These are phyloP conservation scores for Suillus clintonianus DNA, from an alignment of 768 basidiomycete species.

Conservation along the genomic window DNA sequence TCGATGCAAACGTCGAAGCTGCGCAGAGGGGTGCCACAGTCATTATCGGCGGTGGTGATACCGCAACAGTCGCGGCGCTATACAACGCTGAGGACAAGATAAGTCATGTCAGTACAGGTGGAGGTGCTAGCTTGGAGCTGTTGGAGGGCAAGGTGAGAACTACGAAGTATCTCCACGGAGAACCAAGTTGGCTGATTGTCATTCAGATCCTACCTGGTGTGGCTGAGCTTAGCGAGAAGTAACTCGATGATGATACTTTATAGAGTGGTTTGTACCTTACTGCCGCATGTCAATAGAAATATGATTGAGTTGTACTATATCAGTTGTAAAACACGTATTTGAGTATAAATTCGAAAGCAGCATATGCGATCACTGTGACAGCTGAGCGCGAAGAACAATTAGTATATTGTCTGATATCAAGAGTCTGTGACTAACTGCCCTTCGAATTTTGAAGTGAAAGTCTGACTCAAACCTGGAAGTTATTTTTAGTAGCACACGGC, in stretches of 20 bases:
- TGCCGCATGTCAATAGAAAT: not conserved
- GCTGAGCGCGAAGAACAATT: not conserved
- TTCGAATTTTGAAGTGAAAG: not conserved
- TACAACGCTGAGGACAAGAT: constrained; percentile 82
- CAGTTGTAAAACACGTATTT: not conserved
- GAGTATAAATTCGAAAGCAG: not conserved
- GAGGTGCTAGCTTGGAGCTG: constrained; percentile 90
- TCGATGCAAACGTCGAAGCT: constrained; percentile 86
- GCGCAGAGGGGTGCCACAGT: constrained; percentile 85
- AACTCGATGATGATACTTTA: not conserved
- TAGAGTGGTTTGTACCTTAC: not conserved
- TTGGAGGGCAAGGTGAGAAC: constrained; percentile 91
- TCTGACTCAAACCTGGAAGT: not conserved
- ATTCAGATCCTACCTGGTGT: constrained; percentile 84
- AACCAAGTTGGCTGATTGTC: constrained; percentile 15
- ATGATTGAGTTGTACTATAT: not conserved
- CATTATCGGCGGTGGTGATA: constrained; percentile 95
- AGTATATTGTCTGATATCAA: not conserved
- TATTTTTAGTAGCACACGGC: not conserved
- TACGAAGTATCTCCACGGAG: not conserved
- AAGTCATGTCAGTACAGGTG: constrained; percentile 96
- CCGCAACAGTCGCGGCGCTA: constrained; percentile 94
- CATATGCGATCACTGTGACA: not conserved
- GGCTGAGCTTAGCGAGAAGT: constrained; percentile 83
- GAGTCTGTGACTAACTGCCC: not conserved